phyloP scores from a whole-genome alignment of 2,329 filamentous ascomycete species.

The Exophiala aquamarina region DNA sequence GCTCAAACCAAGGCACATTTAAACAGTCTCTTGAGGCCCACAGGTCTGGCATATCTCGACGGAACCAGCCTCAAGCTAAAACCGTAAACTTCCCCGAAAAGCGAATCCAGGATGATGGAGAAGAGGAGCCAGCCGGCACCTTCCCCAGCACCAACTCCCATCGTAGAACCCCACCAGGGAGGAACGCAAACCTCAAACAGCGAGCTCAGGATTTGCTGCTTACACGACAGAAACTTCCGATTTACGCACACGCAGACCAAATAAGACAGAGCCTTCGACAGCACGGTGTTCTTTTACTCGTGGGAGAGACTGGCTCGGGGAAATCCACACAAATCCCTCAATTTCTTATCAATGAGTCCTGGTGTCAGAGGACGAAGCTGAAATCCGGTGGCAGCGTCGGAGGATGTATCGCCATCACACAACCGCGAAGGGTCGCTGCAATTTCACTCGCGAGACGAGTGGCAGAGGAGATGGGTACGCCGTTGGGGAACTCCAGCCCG shows the following conservation, averaged over 20 bases:
- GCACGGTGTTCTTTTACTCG: slow-evolving; percentile 76
- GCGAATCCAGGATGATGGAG: background rate
- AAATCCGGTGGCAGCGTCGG: slow-evolving; percentile 50
- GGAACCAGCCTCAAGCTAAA: background rate
- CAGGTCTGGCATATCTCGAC: background rate
- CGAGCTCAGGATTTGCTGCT: slow-evolving; percentile 49
- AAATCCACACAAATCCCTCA: slow-evolving; percentile 97
- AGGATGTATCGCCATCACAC: slow-evolving; percentile 87
- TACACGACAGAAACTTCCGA: slow-evolving; percentile 70
- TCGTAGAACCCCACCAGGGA: background rate
- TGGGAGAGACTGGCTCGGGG: slow-evolving; percentile 93
- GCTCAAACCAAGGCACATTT: background rate
- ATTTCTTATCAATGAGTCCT: slow-evolving; percentile 75
- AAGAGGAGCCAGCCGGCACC: background rate
- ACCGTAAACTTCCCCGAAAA: slow-evolving; percentile 1
- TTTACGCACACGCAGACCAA: slow-evolving; percentile 71
- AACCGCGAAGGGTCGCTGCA: slow-evolving; percentile 89
- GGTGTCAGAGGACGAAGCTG: slow-evolving; percentile 60
- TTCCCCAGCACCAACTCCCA: background rate
- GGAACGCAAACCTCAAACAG: slow-evolving; percentile 34
- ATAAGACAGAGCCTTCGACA: slow-evolving; percentile 65
- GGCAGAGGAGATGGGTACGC: slow-evolving; percentile 74
- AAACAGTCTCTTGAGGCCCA: background rate
- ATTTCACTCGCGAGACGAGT: slow-evolving; percentile 88
- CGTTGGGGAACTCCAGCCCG: slow-evolving; percentile 57